A percentile compares a stretch with the other conserved stretches of the same genome.
These are phyloP conservation scores for Ciborinia camelliae DNA, from an alignment of 2,329 filamentous ascomycete species.

Conservation along the genomic window DNA sequence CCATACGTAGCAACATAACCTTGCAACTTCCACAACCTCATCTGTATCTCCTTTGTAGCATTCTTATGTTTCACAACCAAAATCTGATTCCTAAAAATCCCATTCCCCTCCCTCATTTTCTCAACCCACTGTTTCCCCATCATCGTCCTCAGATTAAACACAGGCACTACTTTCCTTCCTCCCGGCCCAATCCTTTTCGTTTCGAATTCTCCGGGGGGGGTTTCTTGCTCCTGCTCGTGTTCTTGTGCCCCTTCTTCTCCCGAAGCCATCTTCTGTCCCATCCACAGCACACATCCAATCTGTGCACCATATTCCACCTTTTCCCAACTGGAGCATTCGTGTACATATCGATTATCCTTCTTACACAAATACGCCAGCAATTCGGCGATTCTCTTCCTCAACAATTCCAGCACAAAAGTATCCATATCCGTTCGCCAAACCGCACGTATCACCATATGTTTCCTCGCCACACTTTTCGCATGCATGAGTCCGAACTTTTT, in stretches of 20 bases:
- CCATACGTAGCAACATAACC: slow-evolving; percentile 46
- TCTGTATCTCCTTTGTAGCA: slow-evolving; percentile 46
- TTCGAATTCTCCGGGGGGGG: slow-evolving; percentile 42
- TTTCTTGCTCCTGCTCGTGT: slow-evolving; percentile 22
- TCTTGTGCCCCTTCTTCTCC: not conserved
- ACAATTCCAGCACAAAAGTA: slow-evolving; percentile 47
- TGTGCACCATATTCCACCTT: slow-evolving; percentile 41
- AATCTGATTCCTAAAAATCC: slow-evolving; percentile 36
- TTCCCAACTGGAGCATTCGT: slow-evolving; percentile 45
- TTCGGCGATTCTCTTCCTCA: slow-evolving; percentile 48
- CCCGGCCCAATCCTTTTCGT: slow-evolving; percentile 42
- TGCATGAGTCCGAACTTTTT: not conserved
- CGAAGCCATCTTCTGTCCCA: slow-evolving; percentile 21
- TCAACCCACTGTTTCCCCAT: slow-evolving; percentile 48
- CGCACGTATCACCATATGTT: slow-evolving; percentile 19
- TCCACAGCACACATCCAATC: slow-evolving; percentile 32
- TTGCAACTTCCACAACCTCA: slow-evolving; percentile 56
- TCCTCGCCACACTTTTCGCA: not conserved
- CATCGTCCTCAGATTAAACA: slow-evolving; percentile 52
- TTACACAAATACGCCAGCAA: slow-evolving; percentile 44
- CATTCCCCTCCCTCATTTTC: slow-evolving; percentile 39
- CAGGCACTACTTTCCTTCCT: slow-evolving; percentile 40
- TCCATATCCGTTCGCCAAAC: slow-evolving; percentile 56
- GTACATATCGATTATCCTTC: slow-evolving; percentile 42
- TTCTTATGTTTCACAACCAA: slow-evolving; percentile 43